Evolutionary conservation across 78 protist species (phyloP).

Genomic region (Cavenderia fasciculata): DNA sequence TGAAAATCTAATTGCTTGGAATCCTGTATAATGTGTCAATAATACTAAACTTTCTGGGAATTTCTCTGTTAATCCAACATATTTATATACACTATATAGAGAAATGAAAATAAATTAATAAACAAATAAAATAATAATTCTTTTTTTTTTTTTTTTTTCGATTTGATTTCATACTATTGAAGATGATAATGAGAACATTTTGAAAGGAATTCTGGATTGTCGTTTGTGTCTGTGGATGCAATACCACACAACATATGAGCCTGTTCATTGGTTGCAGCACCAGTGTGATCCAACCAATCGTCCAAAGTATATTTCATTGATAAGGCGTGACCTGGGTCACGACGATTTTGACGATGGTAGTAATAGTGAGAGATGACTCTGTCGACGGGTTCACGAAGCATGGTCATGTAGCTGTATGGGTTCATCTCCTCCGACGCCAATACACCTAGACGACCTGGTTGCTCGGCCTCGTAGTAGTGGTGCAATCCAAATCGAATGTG

Average conservation of each 20-base stretch:
- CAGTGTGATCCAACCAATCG: conserved; percentile 21
- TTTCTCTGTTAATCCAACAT: conserved; percentile 32
- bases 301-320: conserved; percentile 12
- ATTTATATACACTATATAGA: conserved; percentile 12
- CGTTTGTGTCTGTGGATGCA: neutral
- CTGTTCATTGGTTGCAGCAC: conserved; percentile 69
- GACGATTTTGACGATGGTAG: conserved; percentile 65
- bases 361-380: conserved; percentile 68
- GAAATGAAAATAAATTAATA: neutral
- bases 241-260: conserved; percentile 73
- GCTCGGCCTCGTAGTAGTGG: conserved; percentile 1
- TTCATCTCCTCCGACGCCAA: conserved; percentile 15
- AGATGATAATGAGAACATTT: conserved; percentile 51
- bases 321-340: conserved; percentile 51
- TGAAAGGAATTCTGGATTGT: neutral
- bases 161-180: conserved; percentile 18
- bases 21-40: conserved; percentile 49
- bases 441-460: neutral
- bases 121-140: no score
- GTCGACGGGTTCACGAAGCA: conserved; percentile 73
- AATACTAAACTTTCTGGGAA: conserved; percentile 19
- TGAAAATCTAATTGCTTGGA: conserved; percentile 12
- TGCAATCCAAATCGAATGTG: conserved; percentile 63
- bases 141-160: no score
- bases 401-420: conserved; percentile 43